Base-by-base conservation (phyloP, 768 basidiomycete species). In the Rhodotorula babjevae region DNA sequence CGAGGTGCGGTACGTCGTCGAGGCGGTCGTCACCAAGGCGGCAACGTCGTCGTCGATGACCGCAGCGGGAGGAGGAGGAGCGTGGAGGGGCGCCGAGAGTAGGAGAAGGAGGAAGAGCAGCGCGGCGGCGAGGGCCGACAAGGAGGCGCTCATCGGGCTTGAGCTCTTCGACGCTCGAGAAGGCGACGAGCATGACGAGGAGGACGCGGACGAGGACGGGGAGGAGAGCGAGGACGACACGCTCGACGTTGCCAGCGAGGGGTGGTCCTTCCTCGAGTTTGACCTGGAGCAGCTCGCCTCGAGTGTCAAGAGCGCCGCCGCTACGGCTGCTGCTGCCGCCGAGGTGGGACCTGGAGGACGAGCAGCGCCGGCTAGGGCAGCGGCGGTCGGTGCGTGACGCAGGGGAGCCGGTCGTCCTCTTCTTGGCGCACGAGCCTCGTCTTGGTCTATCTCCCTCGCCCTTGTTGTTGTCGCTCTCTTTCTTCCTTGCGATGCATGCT, bases 231-330 rank as follows among this genome's bases (percentile, higher is more conserved):
- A 69, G 36, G 63, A 31, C 15, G 68, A 64, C n/a, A 46, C 44
- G 44, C 44, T 46, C 44, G 44, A 46, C 44, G 44, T 46, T 11
- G 44, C 44, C 6, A 11, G 44, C 44, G 63, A 65, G 29, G 69
- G 69, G 0, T 70, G 69, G 69, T 65, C 42, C 31, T 64, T 60
- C 63, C 59, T 70, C 36, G 49, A 58, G n/a, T 70, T 70, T 18
- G 69, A 70, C 44, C 58, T 70, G 15, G 49, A n/a, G 31, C 61
- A 59, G 9, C 44, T 69, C 0, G 58, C 55, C 21, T 10, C 55
- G 18, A 58, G 55, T 47, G 62, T 69, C 46, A 63, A 63, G 25
- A 29, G 50, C 15, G 57, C 62, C 29, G 67, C 67, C 12, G 67
- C 62, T 27, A 56, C 68, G 0, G 66, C 66, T 3, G 58, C 57